Conservation (phyloP, 805 yeast species). For the Pichia exigua region DNA sequence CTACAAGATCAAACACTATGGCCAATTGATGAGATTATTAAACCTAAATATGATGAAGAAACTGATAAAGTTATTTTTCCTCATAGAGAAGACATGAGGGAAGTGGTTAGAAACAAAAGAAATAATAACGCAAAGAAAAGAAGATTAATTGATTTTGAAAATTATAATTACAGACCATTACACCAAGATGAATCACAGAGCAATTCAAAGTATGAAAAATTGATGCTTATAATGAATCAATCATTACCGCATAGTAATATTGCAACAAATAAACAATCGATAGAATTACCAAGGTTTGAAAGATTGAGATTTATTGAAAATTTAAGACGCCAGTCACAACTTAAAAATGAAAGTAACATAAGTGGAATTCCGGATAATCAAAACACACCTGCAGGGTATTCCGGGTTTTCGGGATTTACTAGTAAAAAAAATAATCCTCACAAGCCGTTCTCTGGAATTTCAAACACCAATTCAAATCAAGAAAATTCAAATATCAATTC, state of each 20-base stretch:
- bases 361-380: conserved; percentile 5
- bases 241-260: conserved; percentile 28
- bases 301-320: conserved; percentile 85
- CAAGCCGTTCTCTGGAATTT: not conserved
- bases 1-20: conserved; percentile 35
- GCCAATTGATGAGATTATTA: conserved; percentile 36
- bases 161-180: conserved; percentile 30
- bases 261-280: conserved; percentile 30
- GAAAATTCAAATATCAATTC: not conserved
- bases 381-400: not conserved
- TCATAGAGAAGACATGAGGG: conserved; percentile 35
- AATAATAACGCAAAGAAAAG: conserved; percentile 10
- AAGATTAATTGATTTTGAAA: conserved; percentile 18
- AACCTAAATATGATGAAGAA: conserved; percentile 32
- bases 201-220: conserved; percentile 79
- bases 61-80: conserved; percentile 27
- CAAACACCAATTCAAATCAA: not conserved
- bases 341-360: conserved; percentile 6
- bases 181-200: conserved; percentile 71
- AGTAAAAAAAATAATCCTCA: not conserved
- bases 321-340: conserved; percentile 36
- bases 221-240: conserved; percentile 68
- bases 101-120: conserved; percentile 5
- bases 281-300: conserved; percentile 42
- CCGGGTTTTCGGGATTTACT: not conserved